These are phyloP conservation scores for Magnusiomyces paraingens DNA, from an alignment of 1,139 yeast genomes.

Conservation along the genomic window DNA sequence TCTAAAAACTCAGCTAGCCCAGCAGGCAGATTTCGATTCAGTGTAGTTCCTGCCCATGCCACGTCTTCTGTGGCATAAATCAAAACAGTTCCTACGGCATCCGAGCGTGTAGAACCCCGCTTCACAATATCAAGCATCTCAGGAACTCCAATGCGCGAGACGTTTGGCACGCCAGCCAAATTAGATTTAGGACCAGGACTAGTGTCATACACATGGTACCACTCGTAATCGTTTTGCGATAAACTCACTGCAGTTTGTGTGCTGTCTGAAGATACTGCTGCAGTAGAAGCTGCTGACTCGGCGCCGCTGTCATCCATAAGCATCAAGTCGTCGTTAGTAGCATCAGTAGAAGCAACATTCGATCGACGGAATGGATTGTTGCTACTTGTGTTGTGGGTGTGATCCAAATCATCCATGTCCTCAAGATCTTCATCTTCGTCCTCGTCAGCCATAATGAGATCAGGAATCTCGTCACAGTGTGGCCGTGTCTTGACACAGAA, in stretches of 20 bases:
- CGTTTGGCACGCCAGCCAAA: background rate
- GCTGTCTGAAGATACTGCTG: conserved; percentile 4
- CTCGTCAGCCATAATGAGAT: conserved; percentile 18
- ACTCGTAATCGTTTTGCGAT: conserved; percentile 2
- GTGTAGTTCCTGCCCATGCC: conserved; percentile 19
- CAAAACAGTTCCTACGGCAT: conserved; percentile 24
- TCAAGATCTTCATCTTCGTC: conserved; percentile 5
- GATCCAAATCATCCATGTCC: background rate
- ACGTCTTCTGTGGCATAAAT: conserved; percentile 23
- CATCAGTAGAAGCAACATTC: background rate
- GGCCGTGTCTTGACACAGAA: conserved; percentile 12
- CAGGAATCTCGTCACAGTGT: conserved; percentile 10
- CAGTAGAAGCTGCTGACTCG: conserved; percentile 1
- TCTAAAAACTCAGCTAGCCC: background rate
- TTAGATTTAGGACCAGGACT: too few species aligned
- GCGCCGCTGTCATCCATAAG: background rate
- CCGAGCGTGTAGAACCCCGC: conserved; percentile 21
- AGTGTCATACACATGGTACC: background rate
- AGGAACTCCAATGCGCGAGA: conserved; percentile 2
- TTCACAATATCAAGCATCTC: conserved; percentile 22
- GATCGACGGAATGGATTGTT: background rate
- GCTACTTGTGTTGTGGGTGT: background rate
- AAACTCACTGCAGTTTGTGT: conserved; percentile 3
- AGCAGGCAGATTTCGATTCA: background rate
- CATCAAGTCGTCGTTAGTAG: background rate